Percentiles rank a stretch among this genome's conserved stretches.
Evolutionary conservation across 1,284 basidiomycete genomes (phyloP).

Genomic region (Heimioporus retisporus): DNA sequence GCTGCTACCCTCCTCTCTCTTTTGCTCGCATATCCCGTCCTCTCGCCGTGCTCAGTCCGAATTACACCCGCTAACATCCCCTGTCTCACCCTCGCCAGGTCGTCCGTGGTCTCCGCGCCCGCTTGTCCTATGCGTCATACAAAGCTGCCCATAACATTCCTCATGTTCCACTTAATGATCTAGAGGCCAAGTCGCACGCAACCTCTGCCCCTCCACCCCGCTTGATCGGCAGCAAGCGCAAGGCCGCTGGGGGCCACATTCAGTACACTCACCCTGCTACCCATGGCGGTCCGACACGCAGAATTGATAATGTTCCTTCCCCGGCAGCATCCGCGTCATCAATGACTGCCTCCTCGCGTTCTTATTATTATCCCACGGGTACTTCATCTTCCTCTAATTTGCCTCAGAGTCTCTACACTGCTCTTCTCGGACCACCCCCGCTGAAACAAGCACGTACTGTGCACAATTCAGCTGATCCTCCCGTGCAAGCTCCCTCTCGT

Average conservation of each 20-base stretch:
- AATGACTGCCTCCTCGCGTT: constrained; percentile 48
- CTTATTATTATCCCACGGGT: constrained; percentile 50
- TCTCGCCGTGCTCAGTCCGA: constrained; percentile 18
- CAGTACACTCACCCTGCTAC: constrained; percentile 62
- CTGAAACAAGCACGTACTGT: constrained; percentile 79
- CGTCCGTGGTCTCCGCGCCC: constrained; percentile 78
- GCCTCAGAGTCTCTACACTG: constrained; percentile 73
- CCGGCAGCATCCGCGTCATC: constrained; percentile 62
- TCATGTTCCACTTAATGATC: constrained; percentile 70
- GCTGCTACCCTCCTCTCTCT: constrained; percentile 4
- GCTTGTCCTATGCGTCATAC: constrained; percentile 83
- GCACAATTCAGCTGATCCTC: constrained; percentile 75
- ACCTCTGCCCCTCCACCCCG: constrained; percentile 56
- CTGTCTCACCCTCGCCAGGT: constrained; percentile 61
- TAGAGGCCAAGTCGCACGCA: constrained; percentile 68
- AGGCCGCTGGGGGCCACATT: constrained; percentile 53
- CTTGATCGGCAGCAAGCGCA: constrained; percentile 68
- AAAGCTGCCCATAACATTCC: constrained; percentile 80
- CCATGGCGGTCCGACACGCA: constrained; percentile 48
- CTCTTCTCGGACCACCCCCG: constrained; percentile 79
- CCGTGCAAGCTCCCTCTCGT: constrained; percentile 62
- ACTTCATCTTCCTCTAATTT: constrained; percentile 35
- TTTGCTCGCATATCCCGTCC: constrained; percentile 6
- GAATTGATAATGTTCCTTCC: constrained; percentile 27
- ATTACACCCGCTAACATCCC: constrained; percentile 47